These are phyloP conservation scores for Cucurbita argyrosperma DNA, from an alignment of 306 rosid species.

Conservation along the genomic window DNA sequence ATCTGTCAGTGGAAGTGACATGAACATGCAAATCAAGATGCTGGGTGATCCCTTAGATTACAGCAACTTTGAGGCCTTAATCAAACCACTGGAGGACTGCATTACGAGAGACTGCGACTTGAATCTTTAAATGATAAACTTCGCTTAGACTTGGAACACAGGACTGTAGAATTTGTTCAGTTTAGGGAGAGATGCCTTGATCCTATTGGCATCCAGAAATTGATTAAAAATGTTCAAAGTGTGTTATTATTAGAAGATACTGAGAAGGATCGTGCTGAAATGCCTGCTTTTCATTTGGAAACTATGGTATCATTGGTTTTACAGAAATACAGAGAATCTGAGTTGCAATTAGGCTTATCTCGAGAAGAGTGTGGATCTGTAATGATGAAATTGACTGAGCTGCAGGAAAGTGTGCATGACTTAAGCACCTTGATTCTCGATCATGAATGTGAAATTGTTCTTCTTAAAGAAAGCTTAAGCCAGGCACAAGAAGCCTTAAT, in stretches of 20 bases:
- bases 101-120: slow-evolving; percentile 42
- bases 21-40: slow-evolving; percentile 23
- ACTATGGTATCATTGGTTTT: slow-evolving; percentile 49
- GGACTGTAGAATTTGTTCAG: slow-evolving; percentile 45
- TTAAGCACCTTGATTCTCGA: slow-evolving; percentile 33
- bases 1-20: slow-evolving; percentile 30
- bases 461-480: slow-evolving; percentile 63
- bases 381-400: slow-evolving; percentile 34
- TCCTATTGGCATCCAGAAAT: slow-evolving; percentile 35
- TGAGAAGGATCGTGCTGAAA: slow-evolving; percentile 17
- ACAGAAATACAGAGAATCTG: slow-evolving; percentile 49
- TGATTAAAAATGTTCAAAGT: slow-evolving; percentile 43
- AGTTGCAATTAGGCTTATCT: slow-evolving; percentile 32
- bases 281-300: slow-evolving; percentile 40
- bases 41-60: slow-evolving; percentile 47
- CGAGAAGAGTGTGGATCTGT: slow-evolving; percentile 35
- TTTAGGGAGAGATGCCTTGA: slow-evolving; percentile 41
- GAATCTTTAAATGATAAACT: slow-evolving; percentile 38
- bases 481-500: slow-evolving; percentile 54
- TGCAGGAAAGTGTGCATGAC: slow-evolving; percentile 40
- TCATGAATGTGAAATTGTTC: slow-evolving; percentile 53
- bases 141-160: slow-evolving; percentile 43
- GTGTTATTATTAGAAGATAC: slow-evolving; percentile 33
- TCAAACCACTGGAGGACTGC: slow-evolving; percentile 35
- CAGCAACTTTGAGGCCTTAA: slow-evolving; percentile 32